Evolutionary conservation across 2,329 filamentous ascomycete species (phyloP).

Genomic region (Sclerotinia spermophila): DNA sequence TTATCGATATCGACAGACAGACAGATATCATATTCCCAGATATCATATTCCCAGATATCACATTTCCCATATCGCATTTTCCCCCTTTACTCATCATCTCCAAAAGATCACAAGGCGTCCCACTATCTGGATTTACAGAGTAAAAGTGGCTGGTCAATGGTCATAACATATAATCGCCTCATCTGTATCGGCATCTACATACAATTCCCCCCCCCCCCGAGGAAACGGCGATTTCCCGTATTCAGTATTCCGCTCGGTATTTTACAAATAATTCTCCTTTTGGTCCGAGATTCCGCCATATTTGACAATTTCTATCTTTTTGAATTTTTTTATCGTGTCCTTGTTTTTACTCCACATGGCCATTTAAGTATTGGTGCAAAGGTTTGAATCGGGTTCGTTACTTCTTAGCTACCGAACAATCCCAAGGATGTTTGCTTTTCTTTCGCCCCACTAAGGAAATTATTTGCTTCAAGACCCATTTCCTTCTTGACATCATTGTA

Average conservation of each 20-base stretch:
- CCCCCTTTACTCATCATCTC: neutral
- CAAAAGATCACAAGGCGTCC: neutral
- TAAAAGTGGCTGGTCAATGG: neutral
- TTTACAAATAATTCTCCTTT: neutral
- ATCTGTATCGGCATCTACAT: neutral
- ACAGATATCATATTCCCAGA: neutral
- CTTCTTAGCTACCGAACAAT: neutral
- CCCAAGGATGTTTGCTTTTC: neutral
- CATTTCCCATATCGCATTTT: neutral
- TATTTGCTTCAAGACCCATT: slow-evolving; percentile 9
- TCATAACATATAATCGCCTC: neutral
- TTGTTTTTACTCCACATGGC: neutral
- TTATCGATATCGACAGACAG: neutral
- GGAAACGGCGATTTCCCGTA: neutral
- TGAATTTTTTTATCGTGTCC: neutral
- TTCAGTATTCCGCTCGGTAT: slow-evolving; percentile 11
- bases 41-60: neutral
- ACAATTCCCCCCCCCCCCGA: too few species aligned
- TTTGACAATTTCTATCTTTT: neutral
- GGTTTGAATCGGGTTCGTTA: neutral
- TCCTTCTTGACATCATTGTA: neutral
- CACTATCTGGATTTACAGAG: neutral
- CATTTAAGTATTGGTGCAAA: neutral
- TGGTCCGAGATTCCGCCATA: slow-evolving; percentile 4
- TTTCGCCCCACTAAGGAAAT: slow-evolving; percentile 14